These are phyloP conservation scores for Chloromonas sp. DNA, from an alignment of 163 green algal species.

Conservation along the genomic window DNA sequence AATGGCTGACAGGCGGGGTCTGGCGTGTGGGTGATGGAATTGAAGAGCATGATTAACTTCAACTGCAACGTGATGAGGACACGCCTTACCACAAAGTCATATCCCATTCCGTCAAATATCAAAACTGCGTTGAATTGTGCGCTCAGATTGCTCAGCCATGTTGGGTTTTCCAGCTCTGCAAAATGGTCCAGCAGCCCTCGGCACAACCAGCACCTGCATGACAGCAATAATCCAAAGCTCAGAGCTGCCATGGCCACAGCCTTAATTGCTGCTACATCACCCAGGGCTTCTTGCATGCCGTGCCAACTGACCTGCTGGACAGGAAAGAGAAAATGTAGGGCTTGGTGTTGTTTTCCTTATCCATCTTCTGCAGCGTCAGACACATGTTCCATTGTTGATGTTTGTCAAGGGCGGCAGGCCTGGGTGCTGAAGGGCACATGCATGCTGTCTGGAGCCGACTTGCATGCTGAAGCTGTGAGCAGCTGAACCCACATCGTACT, in stretches of 20 bases:
- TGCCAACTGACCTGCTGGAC: conserved; percentile 14
- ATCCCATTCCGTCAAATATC: conserved; percentile 16
- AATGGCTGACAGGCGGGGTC: too few species aligned
- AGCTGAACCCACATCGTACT: background rate
- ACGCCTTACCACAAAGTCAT: conserved; percentile 11
- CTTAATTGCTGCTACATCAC: too few species aligned
- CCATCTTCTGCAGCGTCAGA: conserved; percentile 2
- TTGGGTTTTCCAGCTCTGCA: background rate
- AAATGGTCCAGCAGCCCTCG: conserved; percentile 18
- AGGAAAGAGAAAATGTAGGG: conserved; percentile 18
- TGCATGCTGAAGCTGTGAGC: too few species aligned
- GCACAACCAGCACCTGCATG: conserved; percentile 20
- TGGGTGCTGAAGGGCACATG: too few species aligned
- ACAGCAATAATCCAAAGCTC: background rate
- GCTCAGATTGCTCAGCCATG: conserved; percentile 4
- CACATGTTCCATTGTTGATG: background rate
- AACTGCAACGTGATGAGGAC: too few species aligned
- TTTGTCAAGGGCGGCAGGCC: too few species aligned
- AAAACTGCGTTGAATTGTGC: conserved; percentile 25
- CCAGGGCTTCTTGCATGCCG: too few species aligned
- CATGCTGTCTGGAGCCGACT: too few species aligned
- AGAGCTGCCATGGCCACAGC: background rate
- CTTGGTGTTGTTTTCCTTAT: conserved; percentile 16
- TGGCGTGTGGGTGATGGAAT: too few species aligned
- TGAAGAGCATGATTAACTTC: too few species aligned